Percentiles rank a stretch among this genome's conserved stretches.
Conservation (phyloP, 164 flowering plant genomes). For the Magnolia kwangsiensis region DNA sequence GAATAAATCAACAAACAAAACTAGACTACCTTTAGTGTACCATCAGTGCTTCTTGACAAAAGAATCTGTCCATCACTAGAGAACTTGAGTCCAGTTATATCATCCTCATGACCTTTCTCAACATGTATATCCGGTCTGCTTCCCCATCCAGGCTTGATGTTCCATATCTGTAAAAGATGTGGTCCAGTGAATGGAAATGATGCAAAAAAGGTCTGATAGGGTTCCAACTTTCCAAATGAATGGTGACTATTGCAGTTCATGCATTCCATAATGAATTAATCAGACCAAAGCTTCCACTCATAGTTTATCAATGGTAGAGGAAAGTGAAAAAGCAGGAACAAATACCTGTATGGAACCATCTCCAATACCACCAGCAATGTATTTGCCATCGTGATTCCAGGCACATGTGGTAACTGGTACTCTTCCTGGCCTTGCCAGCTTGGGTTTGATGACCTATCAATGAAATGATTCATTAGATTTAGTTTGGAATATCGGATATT, state of each 20-base stretch:
- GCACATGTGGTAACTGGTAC: constrained; percentile 91
- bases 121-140: constrained; percentile 88
- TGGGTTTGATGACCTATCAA: constrained; percentile 89
- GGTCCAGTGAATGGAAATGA: background rate
- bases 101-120: constrained; percentile 76
- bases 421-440: constrained; percentile 91
- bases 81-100: constrained; percentile 81
- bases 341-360: constrained; percentile 96
- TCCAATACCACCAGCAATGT: constrained; percentile 89
- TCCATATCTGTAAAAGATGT: constrained; percentile 65
- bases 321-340: background rate
- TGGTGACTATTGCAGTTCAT: background rate
- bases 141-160: constrained; percentile 96
- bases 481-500: background rate
- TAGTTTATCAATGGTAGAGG: background rate
- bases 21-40: constrained; percentile 68
- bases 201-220: background rate
- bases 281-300: background rate
- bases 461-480: constrained; percentile 3
- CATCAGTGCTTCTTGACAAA: constrained; percentile 85
- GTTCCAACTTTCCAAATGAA: background rate
- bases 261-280: background rate
- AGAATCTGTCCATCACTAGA: constrained; percentile 74
- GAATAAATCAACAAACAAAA: background rate
- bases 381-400: constrained; percentile 88